Percentiles rank a stretch among this genome's conserved stretches.
phyloP scores from a whole-genome alignment of 805 yeast species.

The Ogataea corticis region DNA sequence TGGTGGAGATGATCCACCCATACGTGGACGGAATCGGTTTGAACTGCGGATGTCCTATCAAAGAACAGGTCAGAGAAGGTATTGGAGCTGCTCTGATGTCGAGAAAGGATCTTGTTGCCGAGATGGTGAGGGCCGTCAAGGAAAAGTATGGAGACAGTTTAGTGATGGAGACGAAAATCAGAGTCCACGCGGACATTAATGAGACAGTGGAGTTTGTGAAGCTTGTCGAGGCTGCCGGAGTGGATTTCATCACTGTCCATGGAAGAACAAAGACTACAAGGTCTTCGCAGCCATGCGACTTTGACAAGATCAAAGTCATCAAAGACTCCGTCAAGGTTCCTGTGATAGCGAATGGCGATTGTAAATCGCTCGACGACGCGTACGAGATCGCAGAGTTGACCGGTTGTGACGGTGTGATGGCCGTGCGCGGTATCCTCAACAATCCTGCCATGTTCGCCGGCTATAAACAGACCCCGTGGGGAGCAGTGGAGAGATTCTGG shows the following conservation, averaged over 20 bases:
- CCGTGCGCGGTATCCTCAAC: conserved; percentile 82
- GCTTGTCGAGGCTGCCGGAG: conserved; percentile 81
- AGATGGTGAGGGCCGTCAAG: conserved; percentile 84
- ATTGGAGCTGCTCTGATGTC: conserved; percentile 95
- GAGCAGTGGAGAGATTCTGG: conserved; percentile 82
- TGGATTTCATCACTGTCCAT: conserved; percentile 91
- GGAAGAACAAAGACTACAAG: conserved; percentile 87
- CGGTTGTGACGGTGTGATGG: conserved; percentile 91
- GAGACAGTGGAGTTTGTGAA: conserved; percentile 75
- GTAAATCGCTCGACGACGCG: conserved; percentile 69
- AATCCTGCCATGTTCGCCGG: conserved; percentile 92
- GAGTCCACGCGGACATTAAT: conserved; percentile 75
- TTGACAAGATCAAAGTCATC: conserved; percentile 74
- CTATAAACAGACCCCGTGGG: conserved; percentile 78
- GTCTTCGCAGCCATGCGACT: conserved; percentile 78
- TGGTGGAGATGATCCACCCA: conserved; percentile 87
- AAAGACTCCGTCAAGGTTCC: conserved; percentile 64
- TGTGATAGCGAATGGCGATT: conserved; percentile 98
- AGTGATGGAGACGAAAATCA: conserved; percentile 87
- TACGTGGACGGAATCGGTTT: conserved; percentile 92
- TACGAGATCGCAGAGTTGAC: conserved; percentile 60
- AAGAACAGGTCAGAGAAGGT: conserved; percentile 92
- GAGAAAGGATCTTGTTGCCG: conserved; percentile 74
- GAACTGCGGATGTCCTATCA: conserved; percentile 97
- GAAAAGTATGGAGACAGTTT: conserved; percentile 66